These are phyloP conservation scores for Dryas alaskensis DNA, from an alignment of 306 rosid species.

Conservation along the genomic window DNA sequence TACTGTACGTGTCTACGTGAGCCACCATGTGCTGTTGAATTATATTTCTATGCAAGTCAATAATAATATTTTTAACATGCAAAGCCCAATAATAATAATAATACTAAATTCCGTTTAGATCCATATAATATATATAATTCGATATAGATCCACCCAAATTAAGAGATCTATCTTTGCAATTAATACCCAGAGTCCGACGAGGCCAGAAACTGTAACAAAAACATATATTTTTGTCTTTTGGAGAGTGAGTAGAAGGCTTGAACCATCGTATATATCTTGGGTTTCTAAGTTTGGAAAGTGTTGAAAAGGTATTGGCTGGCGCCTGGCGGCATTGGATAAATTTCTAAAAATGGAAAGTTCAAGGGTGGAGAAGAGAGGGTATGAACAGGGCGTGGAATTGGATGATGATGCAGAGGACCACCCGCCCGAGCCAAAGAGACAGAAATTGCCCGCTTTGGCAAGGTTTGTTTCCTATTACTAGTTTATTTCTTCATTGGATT, in stretches of 20 bases:
- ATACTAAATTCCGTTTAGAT: too few species aligned
- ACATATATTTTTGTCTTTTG: neutral
- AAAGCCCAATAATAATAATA: too few species aligned
- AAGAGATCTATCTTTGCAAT: too few species aligned
- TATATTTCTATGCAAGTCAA: too few species aligned
- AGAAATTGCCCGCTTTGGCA: conserved; percentile 67
- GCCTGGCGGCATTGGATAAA: conserved; percentile 37
- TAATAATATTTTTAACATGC: too few species aligned
- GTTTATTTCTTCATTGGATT: neutral
- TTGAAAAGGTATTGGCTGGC: conserved; percentile 18
- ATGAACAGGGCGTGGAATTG: conserved; percentile 35
- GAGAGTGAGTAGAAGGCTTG: neutral
- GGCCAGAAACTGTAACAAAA: neutral
- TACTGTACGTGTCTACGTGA: too few species aligned
- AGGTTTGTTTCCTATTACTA: conserved; percentile 42
- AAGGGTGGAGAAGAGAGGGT: conserved; percentile 61
- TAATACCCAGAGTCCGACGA: too few species aligned
- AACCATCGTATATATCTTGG: conserved; percentile 12
- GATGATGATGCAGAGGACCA: conserved; percentile 35
- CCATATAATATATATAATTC: too few species aligned
- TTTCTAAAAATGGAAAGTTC: conserved; percentile 70
- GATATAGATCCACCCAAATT: too few species aligned
- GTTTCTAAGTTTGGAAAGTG: conserved; percentile 41
- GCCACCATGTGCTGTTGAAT: too few species aligned
- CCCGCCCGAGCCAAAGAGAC: conserved; percentile 50